Evolutionary conservation across 2,329 filamentous ascomycete genomes (phyloP).

Genomic region (Scytalidium lignicola): DNA sequence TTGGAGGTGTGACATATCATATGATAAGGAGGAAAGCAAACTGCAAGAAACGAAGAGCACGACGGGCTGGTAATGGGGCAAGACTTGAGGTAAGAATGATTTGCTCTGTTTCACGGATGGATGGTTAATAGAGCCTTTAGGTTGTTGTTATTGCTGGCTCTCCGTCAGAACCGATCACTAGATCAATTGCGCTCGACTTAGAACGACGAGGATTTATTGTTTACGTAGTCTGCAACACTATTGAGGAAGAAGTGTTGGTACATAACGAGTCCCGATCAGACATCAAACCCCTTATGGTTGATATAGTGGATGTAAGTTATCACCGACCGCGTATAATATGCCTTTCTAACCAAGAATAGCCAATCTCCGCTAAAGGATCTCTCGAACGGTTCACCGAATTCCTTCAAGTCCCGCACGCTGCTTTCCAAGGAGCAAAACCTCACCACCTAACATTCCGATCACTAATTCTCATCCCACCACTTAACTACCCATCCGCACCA

Average conservation of each 20-base stretch:
- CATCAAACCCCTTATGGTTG: conserved; percentile 74
- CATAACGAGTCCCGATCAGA: conserved; percentile 73
- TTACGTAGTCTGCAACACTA: conserved; percentile 80
- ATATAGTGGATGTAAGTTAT: conserved; percentile 68
- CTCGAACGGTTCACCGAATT: conserved; percentile 68
- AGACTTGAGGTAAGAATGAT: conserved; percentile 57
- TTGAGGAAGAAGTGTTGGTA: conserved; percentile 78
- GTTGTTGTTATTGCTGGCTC: conserved; percentile 87
- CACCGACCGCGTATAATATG: conserved; percentile 1
- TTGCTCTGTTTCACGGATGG: neutral
- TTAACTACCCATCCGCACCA: conserved; percentile 74
- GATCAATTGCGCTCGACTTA: conserved; percentile 77
- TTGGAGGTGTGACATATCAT: conserved; percentile 57
- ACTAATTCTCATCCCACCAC: conserved; percentile 76
- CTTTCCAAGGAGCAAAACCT: conserved; percentile 68
- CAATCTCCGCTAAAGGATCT: conserved; percentile 60
- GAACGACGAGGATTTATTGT: conserved; percentile 91
- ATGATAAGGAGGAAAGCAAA: conserved; percentile 49
- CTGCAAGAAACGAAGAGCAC: conserved; percentile 62
- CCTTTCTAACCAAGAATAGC: conserved; percentile 38
- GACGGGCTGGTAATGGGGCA: conserved; percentile 74
- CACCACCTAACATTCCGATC: conserved; percentile 74
- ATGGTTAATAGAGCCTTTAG: neutral
- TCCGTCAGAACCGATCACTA: conserved; percentile 75
- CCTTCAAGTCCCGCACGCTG: conserved; percentile 69